Base-by-base conservation (phyloP, 108 stramenopile species). In the Discostella pseudostelligera region DNA sequence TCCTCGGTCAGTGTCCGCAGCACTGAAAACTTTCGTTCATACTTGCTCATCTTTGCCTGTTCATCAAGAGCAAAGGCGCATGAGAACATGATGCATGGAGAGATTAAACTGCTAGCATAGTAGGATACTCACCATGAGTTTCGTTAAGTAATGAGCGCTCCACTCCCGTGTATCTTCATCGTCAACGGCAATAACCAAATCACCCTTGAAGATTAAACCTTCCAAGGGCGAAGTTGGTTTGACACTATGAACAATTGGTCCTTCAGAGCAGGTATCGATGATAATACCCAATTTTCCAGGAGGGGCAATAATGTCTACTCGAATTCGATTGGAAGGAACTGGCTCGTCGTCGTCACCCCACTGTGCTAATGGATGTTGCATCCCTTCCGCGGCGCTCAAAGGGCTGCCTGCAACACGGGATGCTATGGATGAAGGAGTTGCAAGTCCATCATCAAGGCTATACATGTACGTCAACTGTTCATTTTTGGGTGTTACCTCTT, bases 281-380 rank as follows among this genome's bases (percentile, higher is more conserved):
- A 93, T 82, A 64, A 93, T 83, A 21, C 92, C 92, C 25, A 93
- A 64, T 59, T 87, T 90, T 17, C 92, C 92, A 4, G 87, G 71
- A 14, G 92, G 89, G 20, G 92, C 92, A 36, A 76, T 40, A 20
- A 81, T 60, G 39, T 67, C 25, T 20, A 49, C 51, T 53, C 3
- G 22, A 10, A 28, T 53, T 22, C 51, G 51, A 28, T 53, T 10
- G 0, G 28, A 9, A 1, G 7, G 13, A 44, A 1, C 17, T 17
- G n/a, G 5, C 48, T 39, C 44, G 20, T 55, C 39, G 44, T n/a
- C 17, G 36, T 24, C 17, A 42, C 8, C 20, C 21, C 32, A 4
- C 16, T 8, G n/a, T 48, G 19, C 24, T 43, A 56, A n/a, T n/a
- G n/a, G 3, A 32, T 32, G 32, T 56, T 42, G 21, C 24, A 42